Percentiles rank a stretch among this genome's conserved stretches.
Evolutionary conservation across 306 rosid species (phyloP).

Genomic region (Lotus japonicus): DNA sequence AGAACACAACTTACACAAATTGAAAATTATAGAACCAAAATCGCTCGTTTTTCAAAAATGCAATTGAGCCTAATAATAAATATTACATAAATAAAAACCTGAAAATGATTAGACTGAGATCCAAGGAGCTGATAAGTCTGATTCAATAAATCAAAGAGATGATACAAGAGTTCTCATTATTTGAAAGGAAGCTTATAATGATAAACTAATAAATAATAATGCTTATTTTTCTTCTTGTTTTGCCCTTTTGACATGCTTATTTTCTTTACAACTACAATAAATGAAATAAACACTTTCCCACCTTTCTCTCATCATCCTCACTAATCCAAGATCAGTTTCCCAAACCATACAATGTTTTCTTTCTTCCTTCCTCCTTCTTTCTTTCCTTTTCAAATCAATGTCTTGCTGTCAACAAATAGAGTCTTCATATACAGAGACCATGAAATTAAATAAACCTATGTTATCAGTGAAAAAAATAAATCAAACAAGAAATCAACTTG

Average conservation of each 20-base stretch:
- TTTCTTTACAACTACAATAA: conserved; percentile 19
- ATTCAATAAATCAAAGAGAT: neutral
- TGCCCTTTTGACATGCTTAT: neutral
- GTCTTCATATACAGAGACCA: neutral
- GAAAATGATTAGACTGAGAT: neutral
- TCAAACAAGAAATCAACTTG: neutral
- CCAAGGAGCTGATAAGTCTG: neutral
- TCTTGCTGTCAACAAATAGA: neutral
- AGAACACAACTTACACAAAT: too few relatives aligned
- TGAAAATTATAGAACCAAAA: too few relatives aligned
- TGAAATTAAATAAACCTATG: neutral
- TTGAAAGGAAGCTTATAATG: neutral
- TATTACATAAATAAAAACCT: too few relatives aligned
- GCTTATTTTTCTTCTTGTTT: neutral
- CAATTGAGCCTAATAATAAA: neutral
- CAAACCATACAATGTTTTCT: neutral
- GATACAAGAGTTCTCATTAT: neutral
- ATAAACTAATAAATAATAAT: neutral
- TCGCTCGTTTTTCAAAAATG: too few relatives aligned
- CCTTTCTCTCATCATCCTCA: neutral
- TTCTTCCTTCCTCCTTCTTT: neutral
- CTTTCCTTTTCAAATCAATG: neutral
- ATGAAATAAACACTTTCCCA: neutral
- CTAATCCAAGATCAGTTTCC: neutral
- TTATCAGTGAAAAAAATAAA: neutral